Evolutionary conservation across 2,329 filamentous ascomycete species (phyloP).

Genomic region (Didymella lethalis): DNA sequence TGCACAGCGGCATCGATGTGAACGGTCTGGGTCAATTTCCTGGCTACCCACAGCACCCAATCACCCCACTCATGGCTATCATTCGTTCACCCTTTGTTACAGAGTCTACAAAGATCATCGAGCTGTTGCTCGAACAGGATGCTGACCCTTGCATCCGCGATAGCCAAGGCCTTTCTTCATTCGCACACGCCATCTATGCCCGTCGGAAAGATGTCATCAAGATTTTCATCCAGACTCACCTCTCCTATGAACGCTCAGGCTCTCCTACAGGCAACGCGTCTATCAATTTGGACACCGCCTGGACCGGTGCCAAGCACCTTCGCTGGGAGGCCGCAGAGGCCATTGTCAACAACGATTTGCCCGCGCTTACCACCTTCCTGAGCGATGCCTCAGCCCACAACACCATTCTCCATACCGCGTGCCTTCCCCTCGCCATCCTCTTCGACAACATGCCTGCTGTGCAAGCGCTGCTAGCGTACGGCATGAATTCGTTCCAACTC

Average conservation of each 20-base stretch:
- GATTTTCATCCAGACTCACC: conserved; percentile 5
- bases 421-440: conserved; percentile 20
- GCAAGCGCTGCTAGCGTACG: conserved; percentile 16
- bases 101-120: conserved; percentile 18
- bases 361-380: conserved; percentile 11
- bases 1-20: conserved; percentile 21
- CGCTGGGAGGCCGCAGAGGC: conserved; percentile 20
- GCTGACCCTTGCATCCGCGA: conserved; percentile 22
- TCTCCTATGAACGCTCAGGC: conserved; percentile 10
- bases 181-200: conserved; percentile 20
- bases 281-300: conserved; percentile 17
- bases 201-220: conserved; percentile 17
- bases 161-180: conserved; percentile 18
- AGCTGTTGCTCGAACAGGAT: conserved; percentile 19
- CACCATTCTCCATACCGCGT: conserved; percentile 17
- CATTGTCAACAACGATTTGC: conserved; percentile 14
- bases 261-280: conserved; percentile 18
- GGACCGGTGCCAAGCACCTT: conserved; percentile 22
- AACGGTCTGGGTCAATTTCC: conserved; percentile 18
- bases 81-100: conserved; percentile 21
- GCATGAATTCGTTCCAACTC: conserved; percentile 16
- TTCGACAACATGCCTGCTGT: conserved; percentile 17
- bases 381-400: conserved; percentile 1
- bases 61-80: conserved; percentile 22
- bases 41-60: conserved; percentile 20